phyloP scores from a whole-genome alignment of 2,329 filamentous ascomycete genomes.

The Monilinia laxa region DNA sequence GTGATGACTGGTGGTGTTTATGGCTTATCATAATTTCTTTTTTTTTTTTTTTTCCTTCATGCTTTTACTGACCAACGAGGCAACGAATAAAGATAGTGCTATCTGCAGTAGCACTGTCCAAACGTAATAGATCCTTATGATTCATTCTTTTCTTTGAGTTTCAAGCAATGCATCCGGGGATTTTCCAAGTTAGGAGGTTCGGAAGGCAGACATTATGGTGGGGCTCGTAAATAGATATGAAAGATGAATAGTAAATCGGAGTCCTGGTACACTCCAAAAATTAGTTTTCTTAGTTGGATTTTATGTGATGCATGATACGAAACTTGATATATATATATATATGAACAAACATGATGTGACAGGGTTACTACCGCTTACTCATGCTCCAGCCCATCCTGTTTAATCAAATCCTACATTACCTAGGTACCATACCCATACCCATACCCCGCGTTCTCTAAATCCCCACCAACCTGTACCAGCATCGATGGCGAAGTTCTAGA shows the following conservation, averaged over 20 bases:
- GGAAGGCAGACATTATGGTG: neutral
- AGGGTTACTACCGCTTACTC: too few relatives aligned
- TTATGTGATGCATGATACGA: neutral
- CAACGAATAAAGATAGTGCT: neutral
- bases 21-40: conserved; percentile 2
- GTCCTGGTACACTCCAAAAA: neutral
- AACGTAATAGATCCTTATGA: neutral
- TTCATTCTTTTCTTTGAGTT: neutral
- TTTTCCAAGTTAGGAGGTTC: neutral
- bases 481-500: too few relatives aligned
- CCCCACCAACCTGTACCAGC: too few relatives aligned
- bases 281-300: neutral
- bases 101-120: neutral
- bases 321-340: too few relatives aligned
- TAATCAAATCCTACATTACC: too few relatives aligned
- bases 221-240: conserved; percentile 8
- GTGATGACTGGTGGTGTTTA: conserved; percentile 13
- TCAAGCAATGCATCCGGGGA: neutral
- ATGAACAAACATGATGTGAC: too few relatives aligned
- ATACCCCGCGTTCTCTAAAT: too few relatives aligned
- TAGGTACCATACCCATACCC: too few relatives aligned
- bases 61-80: neutral
- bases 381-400: too few relatives aligned
- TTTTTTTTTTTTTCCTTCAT: neutral
- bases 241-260: neutral